Evolutionary conservation across 2,329 filamentous ascomycete species (phyloP).

Genomic region (Phaeomoniella chlamydospora): DNA sequence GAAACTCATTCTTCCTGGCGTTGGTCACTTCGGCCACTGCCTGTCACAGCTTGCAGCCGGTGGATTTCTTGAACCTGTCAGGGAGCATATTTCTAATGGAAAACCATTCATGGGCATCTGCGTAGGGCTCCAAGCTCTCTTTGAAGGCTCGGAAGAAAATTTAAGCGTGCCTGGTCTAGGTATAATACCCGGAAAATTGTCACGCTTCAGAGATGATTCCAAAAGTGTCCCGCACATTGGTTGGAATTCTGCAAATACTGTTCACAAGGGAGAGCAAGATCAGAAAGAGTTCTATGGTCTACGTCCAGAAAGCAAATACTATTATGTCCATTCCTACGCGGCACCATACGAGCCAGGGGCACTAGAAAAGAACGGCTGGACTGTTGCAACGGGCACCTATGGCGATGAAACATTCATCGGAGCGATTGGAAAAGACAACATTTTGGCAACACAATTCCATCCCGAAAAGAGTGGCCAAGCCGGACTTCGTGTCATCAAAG

Average conservation of each 20-base stretch:
- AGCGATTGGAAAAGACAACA: slow-evolving; percentile 69
- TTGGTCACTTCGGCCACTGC: slow-evolving; percentile 96
- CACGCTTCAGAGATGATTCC: slow-evolving; percentile 58
- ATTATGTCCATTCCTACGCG: slow-evolving; percentile 95
- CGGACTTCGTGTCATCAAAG: slow-evolving; percentile 66
- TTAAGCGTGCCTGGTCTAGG: slow-evolving; percentile 58
- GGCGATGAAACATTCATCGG: slow-evolving; percentile 83
- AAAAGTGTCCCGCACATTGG: slow-evolving; percentile 95
- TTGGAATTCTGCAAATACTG: slow-evolving; percentile 79
- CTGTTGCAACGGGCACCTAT: slow-evolving; percentile 80
- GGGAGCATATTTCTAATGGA: slow-evolving; percentile 68
- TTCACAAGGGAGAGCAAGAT: slow-evolving; percentile 31
- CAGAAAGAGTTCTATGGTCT: slow-evolving; percentile 57
- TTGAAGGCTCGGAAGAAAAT: slow-evolving; percentile 72
- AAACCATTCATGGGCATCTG: slow-evolving; percentile 98
- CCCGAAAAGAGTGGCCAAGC: slow-evolving; percentile 93
- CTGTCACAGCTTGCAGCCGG: slow-evolving; percentile 68
- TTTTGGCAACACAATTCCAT: slow-evolving; percentile 92
- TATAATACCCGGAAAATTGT: slow-evolving; percentile 55
- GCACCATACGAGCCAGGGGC: slow-evolving; percentile 58
- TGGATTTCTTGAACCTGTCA: slow-evolving; percentile 72
- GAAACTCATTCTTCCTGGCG: slow-evolving; percentile 90
- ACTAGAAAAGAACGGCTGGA: slow-evolving; percentile 73
- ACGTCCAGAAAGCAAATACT: slow-evolving; percentile 77
- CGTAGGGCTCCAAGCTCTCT: slow-evolving; percentile 83